These are phyloP conservation scores for Trichoderma atroviride DNA, from an alignment of 2,329 filamentous ascomycete genomes.

Conservation along the genomic window DNA sequence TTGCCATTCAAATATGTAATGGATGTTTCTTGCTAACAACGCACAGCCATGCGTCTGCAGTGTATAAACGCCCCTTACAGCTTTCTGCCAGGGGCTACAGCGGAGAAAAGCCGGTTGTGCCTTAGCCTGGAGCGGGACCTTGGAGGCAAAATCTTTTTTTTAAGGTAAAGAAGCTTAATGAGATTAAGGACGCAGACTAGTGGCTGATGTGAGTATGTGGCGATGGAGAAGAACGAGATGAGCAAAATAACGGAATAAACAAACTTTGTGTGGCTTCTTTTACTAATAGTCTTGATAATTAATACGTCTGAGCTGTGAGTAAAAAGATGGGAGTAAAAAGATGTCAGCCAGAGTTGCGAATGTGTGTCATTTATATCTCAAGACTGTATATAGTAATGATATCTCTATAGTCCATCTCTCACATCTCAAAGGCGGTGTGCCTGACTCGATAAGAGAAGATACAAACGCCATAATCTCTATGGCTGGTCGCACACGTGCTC, in stretches of 20 bases:
- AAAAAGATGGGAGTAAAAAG: not conserved
- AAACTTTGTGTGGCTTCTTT: too few relatives aligned
- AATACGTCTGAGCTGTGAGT: too few relatives aligned
- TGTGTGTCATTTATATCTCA: not conserved
- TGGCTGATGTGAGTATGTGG: not conserved
- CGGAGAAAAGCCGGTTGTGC: slow-evolving; percentile 7
- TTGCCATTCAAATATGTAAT: not conserved
- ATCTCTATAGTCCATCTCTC: not conserved
- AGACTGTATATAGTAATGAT: too few relatives aligned
- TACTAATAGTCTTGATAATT: too few relatives aligned
- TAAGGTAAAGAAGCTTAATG: slow-evolving; percentile 21
- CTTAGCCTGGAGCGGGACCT: not conserved
- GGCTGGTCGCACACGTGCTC: not conserved
- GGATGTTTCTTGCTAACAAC: not conserved
- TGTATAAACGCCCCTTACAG: not conserved
- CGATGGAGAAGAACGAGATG: not conserved
- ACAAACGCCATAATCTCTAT: not conserved
- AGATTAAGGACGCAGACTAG: not conserved
- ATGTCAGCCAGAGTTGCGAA: not conserved
- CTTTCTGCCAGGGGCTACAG: not conserved
- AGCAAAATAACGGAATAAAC: too few relatives aligned
- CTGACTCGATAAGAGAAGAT: not conserved
- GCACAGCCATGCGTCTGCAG: not conserved
- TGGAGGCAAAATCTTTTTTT: not conserved
- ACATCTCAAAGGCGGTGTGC: not conserved